phyloP scores from a whole-genome alignment of 2,329 filamentous ascomycete genomes.

The Hyphodiscus sp. region DNA sequence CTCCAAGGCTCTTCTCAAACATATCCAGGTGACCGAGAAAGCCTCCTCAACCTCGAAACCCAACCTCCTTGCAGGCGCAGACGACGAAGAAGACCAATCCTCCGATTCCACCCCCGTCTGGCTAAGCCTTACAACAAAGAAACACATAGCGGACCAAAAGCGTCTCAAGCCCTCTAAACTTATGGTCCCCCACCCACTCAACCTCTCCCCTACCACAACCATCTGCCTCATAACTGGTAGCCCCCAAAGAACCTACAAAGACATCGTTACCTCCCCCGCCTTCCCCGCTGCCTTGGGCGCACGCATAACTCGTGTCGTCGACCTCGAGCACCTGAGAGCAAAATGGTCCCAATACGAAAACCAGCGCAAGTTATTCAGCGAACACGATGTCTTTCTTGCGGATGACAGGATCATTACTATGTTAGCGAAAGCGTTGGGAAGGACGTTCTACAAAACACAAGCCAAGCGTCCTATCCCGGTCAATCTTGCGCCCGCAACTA shows the following conservation, averaged over 20 bases:
- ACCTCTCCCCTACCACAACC: conserved; percentile 56
- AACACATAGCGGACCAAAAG: conserved; percentile 63
- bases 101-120: conserved; percentile 46
- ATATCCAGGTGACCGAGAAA: conserved; percentile 51
- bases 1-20: conserved; percentile 53
- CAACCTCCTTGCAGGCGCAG: conserved; percentile 45
- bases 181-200: conserved; percentile 67
- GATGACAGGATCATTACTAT: conserved; percentile 76
- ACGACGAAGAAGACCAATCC: conserved; percentile 39
- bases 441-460: conserved; percentile 83
- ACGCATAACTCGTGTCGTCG: conserved; percentile 71
- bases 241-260: conserved; percentile 81
- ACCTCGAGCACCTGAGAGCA: conserved; percentile 75
- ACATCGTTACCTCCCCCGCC: conserved; percentile 67
- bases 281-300: conserved; percentile 62
- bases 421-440: conserved; percentile 75
- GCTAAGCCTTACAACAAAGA: conserved; percentile 59
- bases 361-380: conserved; percentile 71
- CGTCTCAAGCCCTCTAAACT: conserved; percentile 82
- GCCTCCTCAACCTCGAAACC: conserved; percentile 44
- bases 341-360: conserved; percentile 88
- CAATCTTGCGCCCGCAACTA: conserved; percentile 55
- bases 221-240: conserved; percentile 83
- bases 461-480: conserved; percentile 84
- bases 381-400: conserved; percentile 90